Base-by-base conservation (phyloP, 805 yeast genomes). In the Nakazawaea ernobii region DNA sequence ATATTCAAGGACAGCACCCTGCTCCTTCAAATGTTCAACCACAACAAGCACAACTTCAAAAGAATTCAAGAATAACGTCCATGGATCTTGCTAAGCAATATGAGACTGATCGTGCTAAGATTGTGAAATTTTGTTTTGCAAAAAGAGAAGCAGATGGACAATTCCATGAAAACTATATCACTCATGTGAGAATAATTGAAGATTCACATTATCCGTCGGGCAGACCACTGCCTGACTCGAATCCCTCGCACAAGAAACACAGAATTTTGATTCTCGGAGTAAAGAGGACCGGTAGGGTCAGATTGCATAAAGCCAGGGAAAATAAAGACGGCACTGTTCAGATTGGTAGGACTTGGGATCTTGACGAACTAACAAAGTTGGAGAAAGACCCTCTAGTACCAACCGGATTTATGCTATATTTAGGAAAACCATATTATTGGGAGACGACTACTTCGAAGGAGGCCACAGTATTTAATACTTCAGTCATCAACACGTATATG, bases 311-410 rank as follows among this genome's bases (percentile, higher is more conserved):
- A 64, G 96, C 95, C 2, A 82, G 95, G 57, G 89, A 80, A 60
- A 84, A 85, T 55, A 69, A 77, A 8, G 86, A 86, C 55, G 83
- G 86, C 1, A 63, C 82, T 1, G 80, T 86, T 56, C 97, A 91
- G 65, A 87, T 91, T 44, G 98, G 98, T 30, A 77, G 97, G 58
- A 85, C 95, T 2, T 91, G 98, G 98, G 82, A 80, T 52, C 67
- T 92, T 56, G 86, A 78, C 50, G 95, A 87, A 55, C 68, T 92
- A 53, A 62, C 71, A 3, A 62, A 65, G 38, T 62, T 91, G 2
- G 80, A 81, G 30, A 71, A 77, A 47, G 87, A 82, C 50, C 46
- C 51, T 30, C 74, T 66, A 27, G 74, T 74, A 10, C 74, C 71
- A 2, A 74, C 77, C 43, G 89, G 91, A 1, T 70, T 86, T 48